Evolutionary conservation across 2,329 filamentous ascomycete genomes (phyloP), one percentile per base, ranked within the genome.

Genomic region (Chrysoporthe cubensis): DNA sequence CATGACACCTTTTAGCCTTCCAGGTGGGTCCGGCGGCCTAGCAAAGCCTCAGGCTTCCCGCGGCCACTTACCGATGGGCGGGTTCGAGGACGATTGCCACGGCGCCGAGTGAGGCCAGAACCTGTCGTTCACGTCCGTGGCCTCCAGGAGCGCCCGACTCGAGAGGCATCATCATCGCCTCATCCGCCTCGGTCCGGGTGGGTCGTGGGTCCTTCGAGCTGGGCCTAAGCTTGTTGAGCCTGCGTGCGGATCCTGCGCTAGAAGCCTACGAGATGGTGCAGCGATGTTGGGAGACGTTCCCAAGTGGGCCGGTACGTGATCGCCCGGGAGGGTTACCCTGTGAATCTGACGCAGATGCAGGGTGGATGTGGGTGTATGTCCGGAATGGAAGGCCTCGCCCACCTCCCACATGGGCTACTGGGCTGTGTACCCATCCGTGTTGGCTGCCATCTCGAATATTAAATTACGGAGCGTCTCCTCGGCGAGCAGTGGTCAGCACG

Each of bases 401-500:
- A 16, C 9, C 21, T 26, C 26, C n/a, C n/a, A n/a, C 50, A 54
- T n/a, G 26, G n/a, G 50, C 37, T 40, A 40, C 37, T 9, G 9
- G 37, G 37, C 37, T 40, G 9, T 9, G 37, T 67, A 64, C 60
- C 50, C 21, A 32, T 50, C 14, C 42, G 13, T 57, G 26, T 14
- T 42, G 18, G 8, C 26, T n/a, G 16, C 37, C 18, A 59, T 57
- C 43, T 26, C n/a, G 14, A 26, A 66, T 52, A 52, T 68, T 68
- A 68, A 66, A 68, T 52, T 66, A 42, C 62, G 43, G 59, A 52
- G 42, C 63, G 43, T 58, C 44, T 66, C 63, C 50, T 58, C 62
- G 37, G 48, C 59, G 18, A 60, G 13, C 26, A 44, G 48, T 57
- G 42, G 57, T 62, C 57, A 65, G 62, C 40, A 46, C 32, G 21